Conservation (phyloP, 1,284 basidiomycete species). For the Ganoderma resinaceum region DNA sequence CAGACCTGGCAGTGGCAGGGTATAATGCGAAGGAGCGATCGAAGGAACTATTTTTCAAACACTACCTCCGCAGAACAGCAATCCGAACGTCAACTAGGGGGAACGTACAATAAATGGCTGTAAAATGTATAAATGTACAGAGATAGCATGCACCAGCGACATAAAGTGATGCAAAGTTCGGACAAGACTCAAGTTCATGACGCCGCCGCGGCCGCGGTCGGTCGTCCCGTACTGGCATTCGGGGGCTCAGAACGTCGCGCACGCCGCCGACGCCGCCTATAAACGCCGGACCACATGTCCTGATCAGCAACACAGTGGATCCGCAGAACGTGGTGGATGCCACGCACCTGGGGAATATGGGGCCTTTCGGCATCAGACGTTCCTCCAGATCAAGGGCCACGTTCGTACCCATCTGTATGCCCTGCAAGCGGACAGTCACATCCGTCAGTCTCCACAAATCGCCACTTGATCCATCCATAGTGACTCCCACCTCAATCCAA, state of each 20-base stretch:
- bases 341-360: constrained; percentile 76
- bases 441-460: constrained; percentile 1
- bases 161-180: background rate
- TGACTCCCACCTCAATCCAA: constrained; percentile 87
- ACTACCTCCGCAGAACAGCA: background rate
- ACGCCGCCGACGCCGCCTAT: constrained; percentile 29
- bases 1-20: background rate
- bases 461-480: background rate
- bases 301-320: constrained; percentile 5
- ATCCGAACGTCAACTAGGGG: background rate
- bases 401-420: constrained; percentile 93
- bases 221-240: background rate
- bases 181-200: constrained; percentile 10
- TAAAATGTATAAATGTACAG: no score
- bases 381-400: constrained; percentile 92
- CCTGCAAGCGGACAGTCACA: constrained; percentile 48
- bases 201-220: background rate
- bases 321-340: background rate
- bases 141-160: background rate
- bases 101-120: background rate
- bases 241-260: constrained; percentile 20
- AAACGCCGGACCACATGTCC: background rate
- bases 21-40: background rate
- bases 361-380: constrained; percentile 88
- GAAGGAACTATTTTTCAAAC: background rate